Percentiles rank a stretch among this genome's conserved stretches.
Evolutionary conservation across 1,139 yeast species (phyloP).

Genomic region (Saccharomyces hybrid): DNA sequence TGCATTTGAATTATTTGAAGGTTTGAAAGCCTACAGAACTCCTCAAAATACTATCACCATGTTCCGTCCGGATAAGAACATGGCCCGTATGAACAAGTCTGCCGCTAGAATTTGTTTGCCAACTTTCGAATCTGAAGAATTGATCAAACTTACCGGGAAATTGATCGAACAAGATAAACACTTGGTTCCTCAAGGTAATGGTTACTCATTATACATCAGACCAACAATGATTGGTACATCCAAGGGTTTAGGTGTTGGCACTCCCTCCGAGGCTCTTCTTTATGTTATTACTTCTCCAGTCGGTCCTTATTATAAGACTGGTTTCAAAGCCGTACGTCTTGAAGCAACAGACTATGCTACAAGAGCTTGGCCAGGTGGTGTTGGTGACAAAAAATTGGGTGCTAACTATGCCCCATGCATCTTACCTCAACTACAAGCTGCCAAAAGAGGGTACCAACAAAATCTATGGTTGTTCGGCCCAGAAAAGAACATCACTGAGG

Average conservation of each 20-base stretch:
- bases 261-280: constrained; percentile 71
- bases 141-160: constrained; percentile 63
- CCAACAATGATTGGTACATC: constrained; percentile 92
- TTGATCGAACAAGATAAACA: constrained; percentile 62
- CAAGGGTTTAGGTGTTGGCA: constrained; percentile 71
- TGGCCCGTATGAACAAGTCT: constrained; percentile 83
- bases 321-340: constrained; percentile 83
- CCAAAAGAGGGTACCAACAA: constrained; percentile 81
- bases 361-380: constrained; percentile 99
- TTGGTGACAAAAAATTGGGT: constrained; percentile 88
- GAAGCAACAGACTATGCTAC: constrained; percentile 92
- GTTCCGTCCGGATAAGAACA: constrained; percentile 84
- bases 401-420: constrained; percentile 95
- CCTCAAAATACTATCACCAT: constrained; percentile 58
- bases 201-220: constrained; percentile 83
- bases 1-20: constrained; percentile 90
- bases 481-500: constrained; percentile 84
- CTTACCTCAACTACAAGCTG: constrained; percentile 80
- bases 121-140: constrained; percentile 65
- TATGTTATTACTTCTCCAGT: constrained; percentile 88
- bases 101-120: constrained; percentile 85
- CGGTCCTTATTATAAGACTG: constrained; percentile 81
- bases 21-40: constrained; percentile 85
- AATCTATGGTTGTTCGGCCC: constrained; percentile 92
- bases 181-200: constrained; percentile 73